phyloP scores from a whole-genome alignment of 1,139 yeast species.

The Spathaspora sp. region DNA sequence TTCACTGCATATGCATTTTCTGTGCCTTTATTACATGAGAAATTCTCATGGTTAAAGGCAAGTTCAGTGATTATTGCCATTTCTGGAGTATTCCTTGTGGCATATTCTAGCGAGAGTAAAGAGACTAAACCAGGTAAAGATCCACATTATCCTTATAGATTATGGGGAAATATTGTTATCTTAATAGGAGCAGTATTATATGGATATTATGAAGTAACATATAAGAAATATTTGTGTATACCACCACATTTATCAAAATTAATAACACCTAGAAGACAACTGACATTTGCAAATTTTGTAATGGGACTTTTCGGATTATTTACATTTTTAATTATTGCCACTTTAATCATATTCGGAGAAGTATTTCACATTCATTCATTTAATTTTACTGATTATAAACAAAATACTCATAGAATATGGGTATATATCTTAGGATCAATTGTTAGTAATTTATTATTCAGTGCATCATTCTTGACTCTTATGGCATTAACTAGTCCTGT shows the following conservation, averaged over 20 bases:
- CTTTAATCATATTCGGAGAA: conserved; percentile 51
- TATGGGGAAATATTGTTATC: conserved; percentile 71
- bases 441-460: conserved; percentile 63
- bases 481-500: conserved; percentile 89
- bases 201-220: conserved; percentile 83
- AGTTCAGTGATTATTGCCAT: conserved; percentile 71
- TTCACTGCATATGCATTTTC: conserved; percentile 87
- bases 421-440: conserved; percentile 50
- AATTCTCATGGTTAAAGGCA: conserved; percentile 63
- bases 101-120: conserved; percentile 55
- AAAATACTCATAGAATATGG: conserved; percentile 41
- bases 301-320: conserved; percentile 59
- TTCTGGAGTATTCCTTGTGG: conserved; percentile 74
- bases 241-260: conserved; percentile 51
- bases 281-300: conserved; percentile 47
- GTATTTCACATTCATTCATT: conserved; percentile 59
- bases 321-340: conserved; percentile 53
- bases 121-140: conserved; percentile 14
- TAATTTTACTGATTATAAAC: conserved; percentile 49
- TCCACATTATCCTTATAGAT: conserved; percentile 54
- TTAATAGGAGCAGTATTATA: conserved; percentile 78
- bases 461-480: conserved; percentile 70
- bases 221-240: conserved; percentile 74
- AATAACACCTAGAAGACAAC: conserved; percentile 48
- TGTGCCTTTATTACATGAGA: conserved; percentile 68